Conservation (phyloP, 176 grass and related monocot genomes). For the Phoenix dactylifera region DNA sequence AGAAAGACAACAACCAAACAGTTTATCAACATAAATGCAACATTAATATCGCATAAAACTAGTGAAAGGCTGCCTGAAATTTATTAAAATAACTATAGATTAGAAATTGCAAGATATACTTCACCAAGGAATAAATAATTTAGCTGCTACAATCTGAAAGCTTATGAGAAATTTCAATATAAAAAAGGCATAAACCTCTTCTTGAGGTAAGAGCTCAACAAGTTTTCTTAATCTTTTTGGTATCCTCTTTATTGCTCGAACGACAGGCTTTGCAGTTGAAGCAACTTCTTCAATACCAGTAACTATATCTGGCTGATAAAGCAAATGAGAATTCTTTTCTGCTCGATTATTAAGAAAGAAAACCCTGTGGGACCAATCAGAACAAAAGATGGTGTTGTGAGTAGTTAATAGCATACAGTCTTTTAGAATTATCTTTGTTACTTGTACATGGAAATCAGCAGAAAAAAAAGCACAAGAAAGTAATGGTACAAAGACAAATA, state of each 20-base stretch:
- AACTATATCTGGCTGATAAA: conserved; percentile 59
- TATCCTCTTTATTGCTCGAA: conserved; percentile 56
- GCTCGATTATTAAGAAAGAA: conserved; percentile 60
- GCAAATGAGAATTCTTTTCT: conserved; percentile 61
- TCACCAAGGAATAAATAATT: too few species aligned
- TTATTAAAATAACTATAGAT: too few species aligned
- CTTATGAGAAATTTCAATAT: not conserved
- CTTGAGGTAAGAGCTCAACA: conserved; percentile 71
- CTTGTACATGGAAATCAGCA: too few species aligned
- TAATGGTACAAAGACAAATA: too few species aligned
- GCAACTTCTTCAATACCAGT: conserved; percentile 68
- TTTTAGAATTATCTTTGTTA: too few species aligned
- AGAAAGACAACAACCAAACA: conserved; percentile 5
- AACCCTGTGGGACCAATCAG: conserved; percentile 35
- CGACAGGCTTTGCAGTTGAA: conserved; percentile 59
- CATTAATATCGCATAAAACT: too few species aligned
- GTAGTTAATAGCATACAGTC: too few species aligned
- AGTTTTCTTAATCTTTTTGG: conserved; percentile 78
- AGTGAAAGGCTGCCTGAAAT: too few species aligned
- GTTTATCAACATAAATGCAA: too few species aligned
- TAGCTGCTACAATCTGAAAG: too few species aligned
- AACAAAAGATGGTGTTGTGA: conserved; percentile 9
- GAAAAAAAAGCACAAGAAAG: too few species aligned
- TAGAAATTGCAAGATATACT: too few species aligned
- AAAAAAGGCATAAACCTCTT: conserved; percentile 44